Evolutionary conservation across 2,329 filamentous ascomycete genomes (phyloP).

Genomic region (Chaetomium sp.): DNA sequence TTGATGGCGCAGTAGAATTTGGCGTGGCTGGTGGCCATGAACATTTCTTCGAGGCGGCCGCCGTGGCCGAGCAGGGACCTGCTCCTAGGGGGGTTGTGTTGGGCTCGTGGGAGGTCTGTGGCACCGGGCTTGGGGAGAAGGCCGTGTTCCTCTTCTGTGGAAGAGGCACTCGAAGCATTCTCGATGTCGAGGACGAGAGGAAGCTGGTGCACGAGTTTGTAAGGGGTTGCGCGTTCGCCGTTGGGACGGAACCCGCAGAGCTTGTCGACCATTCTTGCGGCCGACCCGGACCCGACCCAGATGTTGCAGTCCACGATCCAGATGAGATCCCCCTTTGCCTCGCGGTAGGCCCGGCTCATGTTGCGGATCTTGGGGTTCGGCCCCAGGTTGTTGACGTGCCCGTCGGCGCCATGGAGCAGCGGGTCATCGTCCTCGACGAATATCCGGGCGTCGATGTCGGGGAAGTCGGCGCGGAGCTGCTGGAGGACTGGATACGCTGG

Average conservation of each 20-base stretch:
- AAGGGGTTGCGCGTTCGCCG: slow-evolving; percentile 47
- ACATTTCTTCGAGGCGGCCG: slow-evolving; percentile 85
- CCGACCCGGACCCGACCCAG: slow-evolving; percentile 75
- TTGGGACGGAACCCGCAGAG: slow-evolving; percentile 60
- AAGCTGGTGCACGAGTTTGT: slow-evolving; percentile 93
- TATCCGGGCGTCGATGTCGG: slow-evolving; percentile 62
- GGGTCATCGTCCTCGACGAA: slow-evolving; percentile 80
- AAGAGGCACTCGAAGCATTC: background rate
- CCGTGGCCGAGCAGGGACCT: slow-evolving; percentile 47
- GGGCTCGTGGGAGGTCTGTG: background rate
- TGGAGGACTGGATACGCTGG: slow-evolving; percentile 70
- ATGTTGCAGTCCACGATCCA: slow-evolving; percentile 98
- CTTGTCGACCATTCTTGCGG: slow-evolving; percentile 83
- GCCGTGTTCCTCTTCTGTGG: slow-evolving; percentile 5
- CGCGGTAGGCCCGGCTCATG: slow-evolving; percentile 85
- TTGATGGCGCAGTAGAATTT: slow-evolving; percentile 99
- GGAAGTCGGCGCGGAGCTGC: slow-evolving; percentile 66
- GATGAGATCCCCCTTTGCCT: slow-evolving; percentile 78
- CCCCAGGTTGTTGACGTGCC: slow-evolving; percentile 57
- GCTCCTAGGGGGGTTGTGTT: background rate
- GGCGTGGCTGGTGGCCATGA: slow-evolving; percentile 86
- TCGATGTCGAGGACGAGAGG: slow-evolving; percentile 79
- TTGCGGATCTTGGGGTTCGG: slow-evolving; percentile 99
- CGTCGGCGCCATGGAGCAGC: slow-evolving; percentile 49
- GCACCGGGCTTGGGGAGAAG: slow-evolving; percentile 11